A percentile compares a stretch with the other conserved stretches of the same genome.
Conservation (phyloP, 768 basidiomycete genomes). For the Butyriboletus loyo region DNA sequence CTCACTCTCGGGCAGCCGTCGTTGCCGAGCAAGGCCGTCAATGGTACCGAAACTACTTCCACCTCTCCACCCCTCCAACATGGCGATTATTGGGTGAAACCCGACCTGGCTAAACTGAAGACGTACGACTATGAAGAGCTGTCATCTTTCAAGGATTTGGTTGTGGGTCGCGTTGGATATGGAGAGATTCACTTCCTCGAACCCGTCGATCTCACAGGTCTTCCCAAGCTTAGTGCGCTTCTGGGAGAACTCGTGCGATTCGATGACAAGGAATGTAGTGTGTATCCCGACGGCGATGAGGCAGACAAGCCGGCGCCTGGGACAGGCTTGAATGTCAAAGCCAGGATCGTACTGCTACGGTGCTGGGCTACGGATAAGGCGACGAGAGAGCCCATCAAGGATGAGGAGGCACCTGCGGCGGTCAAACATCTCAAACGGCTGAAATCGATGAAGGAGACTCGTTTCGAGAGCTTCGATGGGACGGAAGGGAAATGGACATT, state of each 20-base stretch:
- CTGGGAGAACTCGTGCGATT: conserved; percentile 87
- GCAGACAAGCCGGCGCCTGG: conserved; percentile 81
- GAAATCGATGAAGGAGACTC: conserved; percentile 81
- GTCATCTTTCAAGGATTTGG: conserved; percentile 67
- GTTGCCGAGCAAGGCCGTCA: conserved; percentile 29
- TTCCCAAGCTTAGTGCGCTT: conserved; percentile 75
- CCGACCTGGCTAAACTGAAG: conserved; percentile 69
- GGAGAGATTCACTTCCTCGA: conserved; percentile 83
- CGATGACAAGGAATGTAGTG: conserved; percentile 87
- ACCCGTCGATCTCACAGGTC: conserved; percentile 82
- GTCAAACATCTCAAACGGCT: conserved; percentile 77
- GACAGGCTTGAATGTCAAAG: conserved; percentile 85
- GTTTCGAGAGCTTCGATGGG: conserved; percentile 77
- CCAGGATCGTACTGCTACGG: conserved; percentile 68
- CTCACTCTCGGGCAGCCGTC: conserved; percentile 26
- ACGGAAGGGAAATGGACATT: conserved; percentile 90
- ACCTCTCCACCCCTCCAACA: conserved; percentile 52
- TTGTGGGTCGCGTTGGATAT: conserved; percentile 88
- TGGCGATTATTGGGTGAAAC: conserved; percentile 92
- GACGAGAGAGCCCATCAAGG: conserved; percentile 85
- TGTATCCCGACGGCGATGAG: conserved; percentile 90
- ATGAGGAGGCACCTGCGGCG: conserved; percentile 64
- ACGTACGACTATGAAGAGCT: conserved; percentile 71
- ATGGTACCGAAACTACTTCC: conserved; percentile 19
- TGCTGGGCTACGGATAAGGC: conserved; percentile 93